Base-by-base conservation (phyloP, 345 rosid species). In the Eucalyptus melliodora region DNA sequence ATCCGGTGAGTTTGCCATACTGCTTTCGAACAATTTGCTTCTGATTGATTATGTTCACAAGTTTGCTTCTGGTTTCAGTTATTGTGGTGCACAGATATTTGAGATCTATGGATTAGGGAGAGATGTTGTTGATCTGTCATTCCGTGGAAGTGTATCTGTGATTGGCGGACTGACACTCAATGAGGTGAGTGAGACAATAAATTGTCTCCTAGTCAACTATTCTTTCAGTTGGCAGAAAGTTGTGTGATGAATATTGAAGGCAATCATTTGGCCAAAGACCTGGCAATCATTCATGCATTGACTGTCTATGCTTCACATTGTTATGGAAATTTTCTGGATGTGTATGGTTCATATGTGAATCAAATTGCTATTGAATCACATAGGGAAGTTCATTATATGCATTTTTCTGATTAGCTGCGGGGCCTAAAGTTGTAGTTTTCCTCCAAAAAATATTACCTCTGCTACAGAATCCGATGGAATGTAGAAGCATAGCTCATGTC, bases 1-100 rank as follows among this genome's bases (percentile, higher is more conserved):
- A 77, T 77, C 30, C 9, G 24, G 85, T 77, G 30, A 77, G 85
- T 77, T 77, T 77, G 85, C 85, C 85, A 40, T 11, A 40, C 5
- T 4, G 16, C 50, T 60, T 50, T 90, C 55, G n/a, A 34, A 27
- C 50, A n/a, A 62, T 89, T 60, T 87, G 49, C 21, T 82, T 85
- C 86, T 82, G 7, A 90, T 87, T 56, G 86, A 62, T 62, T 65
- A 87, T 88, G 91, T 89, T 93, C 93, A 89, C 62, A 81, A 45
- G 86, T 83, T 83, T 92, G 90, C 91, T 26, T 86, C 91, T 90
- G 90, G 24, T 82, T 94, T 90, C 90, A 98, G 99, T 92, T 98
- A 98, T 87, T 97, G 99, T 88, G 99, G 99, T 92, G 99, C 99
- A 88, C 99, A 98, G 93, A 97, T 98, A 90, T 97, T 98, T 94